Evolutionary conservation across 257 asterid species (phyloP).

Genomic region (Penstemon davidsonii): DNA sequence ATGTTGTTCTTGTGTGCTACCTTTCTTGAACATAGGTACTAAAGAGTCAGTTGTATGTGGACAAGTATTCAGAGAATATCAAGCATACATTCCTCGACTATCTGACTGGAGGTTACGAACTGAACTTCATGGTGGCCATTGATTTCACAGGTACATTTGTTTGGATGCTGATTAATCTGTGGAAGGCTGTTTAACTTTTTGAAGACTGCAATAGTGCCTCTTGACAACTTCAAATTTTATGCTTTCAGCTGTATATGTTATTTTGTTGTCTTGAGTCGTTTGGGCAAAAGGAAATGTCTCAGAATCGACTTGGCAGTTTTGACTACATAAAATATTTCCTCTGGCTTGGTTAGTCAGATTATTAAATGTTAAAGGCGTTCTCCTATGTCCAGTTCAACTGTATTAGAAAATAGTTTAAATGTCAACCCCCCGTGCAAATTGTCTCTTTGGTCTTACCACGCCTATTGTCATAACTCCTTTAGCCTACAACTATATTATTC

Average conservation of each 20-base stretch:
- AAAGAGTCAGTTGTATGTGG: conserved; percentile 82
- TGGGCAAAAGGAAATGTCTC: not conserved
- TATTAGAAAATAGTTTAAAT: not conserved
- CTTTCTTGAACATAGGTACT: conserved; percentile 51
- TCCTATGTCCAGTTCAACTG: not conserved
- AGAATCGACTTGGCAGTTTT: not conserved
- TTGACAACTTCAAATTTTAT: not conserved
- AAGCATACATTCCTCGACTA: conserved; percentile 92
- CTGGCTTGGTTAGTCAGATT: not conserved
- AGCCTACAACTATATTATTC: not conserved
- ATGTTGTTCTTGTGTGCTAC: conserved; percentile 1
- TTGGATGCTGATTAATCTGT: not conserved
- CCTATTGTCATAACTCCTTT: not conserved
- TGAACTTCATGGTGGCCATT: conserved; percentile 81
- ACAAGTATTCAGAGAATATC: conserved; percentile 69
- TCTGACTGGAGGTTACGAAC: conserved; percentile 83
- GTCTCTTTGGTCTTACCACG: not conserved
- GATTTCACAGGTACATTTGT: not conserved
- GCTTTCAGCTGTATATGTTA: not conserved
- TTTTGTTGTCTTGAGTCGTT: conserved; percentile 9
- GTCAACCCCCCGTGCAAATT: not conserved
- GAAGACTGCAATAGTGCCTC: conserved; percentile 9
- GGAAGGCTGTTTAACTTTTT: not conserved
- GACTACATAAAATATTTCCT: conserved; percentile 1
- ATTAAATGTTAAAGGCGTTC: not conserved